phyloP scores from a whole-genome alignment of 306 rosid species.

The Vachellia collinsii region DNA sequence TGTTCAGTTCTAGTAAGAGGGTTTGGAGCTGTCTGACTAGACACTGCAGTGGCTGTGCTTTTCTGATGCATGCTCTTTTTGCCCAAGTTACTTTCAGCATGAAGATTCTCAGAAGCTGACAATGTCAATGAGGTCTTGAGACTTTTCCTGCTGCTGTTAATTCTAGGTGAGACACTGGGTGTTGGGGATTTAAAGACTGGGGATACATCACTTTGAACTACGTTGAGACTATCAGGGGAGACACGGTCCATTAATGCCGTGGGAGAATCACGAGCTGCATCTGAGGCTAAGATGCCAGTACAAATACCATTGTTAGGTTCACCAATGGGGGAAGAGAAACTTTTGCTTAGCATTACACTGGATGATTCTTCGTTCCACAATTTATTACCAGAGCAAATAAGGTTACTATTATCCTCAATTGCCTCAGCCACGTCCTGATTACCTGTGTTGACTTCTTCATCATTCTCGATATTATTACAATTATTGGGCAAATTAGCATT shows the following conservation, averaged over 20 bases:
- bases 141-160: conserved; percentile 86
- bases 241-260: conserved; percentile 48
- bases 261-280: conserved; percentile 50
- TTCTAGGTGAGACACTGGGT: conserved; percentile 88
- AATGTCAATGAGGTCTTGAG: conserved; percentile 73
- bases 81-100: conserved; percentile 44
- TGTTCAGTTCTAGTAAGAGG: conserved; percentile 61
- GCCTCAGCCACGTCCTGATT: conserved; percentile 42
- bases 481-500: conserved; percentile 25
- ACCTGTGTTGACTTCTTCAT: conserved; percentile 36
- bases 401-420: conserved; percentile 33
- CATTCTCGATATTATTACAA: conserved; percentile 40
- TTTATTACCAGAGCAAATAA: conserved; percentile 46
- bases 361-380: conserved; percentile 51
- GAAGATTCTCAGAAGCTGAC: conserved; percentile 70
- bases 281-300: conserved; percentile 43
- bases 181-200: conserved; percentile 77
- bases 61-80: conserved; percentile 37
- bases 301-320: conserved; percentile 47
- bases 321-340: conserved; percentile 42
- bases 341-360: conserved; percentile 33
- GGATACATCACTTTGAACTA: conserved; percentile 56
- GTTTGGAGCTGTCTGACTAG: conserved; percentile 53
- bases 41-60: conserved; percentile 45
- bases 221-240: conserved; percentile 60